phyloP scores from a whole-genome alignment of 352 stramenopile genomes.

The Phytophthora megakarya region DNA sequence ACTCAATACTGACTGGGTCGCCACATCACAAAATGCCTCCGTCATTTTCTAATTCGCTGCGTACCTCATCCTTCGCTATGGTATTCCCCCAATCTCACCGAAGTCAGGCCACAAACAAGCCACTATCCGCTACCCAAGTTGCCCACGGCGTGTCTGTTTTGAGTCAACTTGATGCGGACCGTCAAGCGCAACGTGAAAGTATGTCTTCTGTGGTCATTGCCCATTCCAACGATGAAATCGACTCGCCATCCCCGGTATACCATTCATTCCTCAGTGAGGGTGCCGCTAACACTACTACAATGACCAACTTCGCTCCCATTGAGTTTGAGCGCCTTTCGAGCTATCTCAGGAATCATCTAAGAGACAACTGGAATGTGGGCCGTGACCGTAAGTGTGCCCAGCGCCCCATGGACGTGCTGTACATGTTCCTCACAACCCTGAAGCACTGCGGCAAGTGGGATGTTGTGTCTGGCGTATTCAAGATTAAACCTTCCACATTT shows the following conservation, averaged over 20 bases:
- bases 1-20: too few relatives aligned
- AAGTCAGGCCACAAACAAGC: too few relatives aligned
- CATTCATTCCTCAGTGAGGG: background rate
- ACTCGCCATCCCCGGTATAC: background rate
- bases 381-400: background rate
- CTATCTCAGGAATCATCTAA: too few relatives aligned
- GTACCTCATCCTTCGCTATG: too few relatives aligned
- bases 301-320: too few relatives aligned
- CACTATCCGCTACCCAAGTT: too few relatives aligned
- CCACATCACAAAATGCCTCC: too few relatives aligned
- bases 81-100: too few relatives aligned
- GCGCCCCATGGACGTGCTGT: background rate
- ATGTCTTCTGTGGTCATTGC: background rate
- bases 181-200: background rate
- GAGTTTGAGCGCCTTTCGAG: too few relatives aligned
- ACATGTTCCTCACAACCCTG: background rate
- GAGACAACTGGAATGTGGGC: slow-evolving; percentile 1
- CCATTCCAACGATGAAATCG: background rate
- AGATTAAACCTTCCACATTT: background rate
- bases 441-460: slow-evolving; percentile 9
- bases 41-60: too few relatives aligned
- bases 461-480: background rate
- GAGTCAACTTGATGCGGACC: background rate
- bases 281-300: background rate
- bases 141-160: background rate